A percentile compares a stretch with the other conserved stretches of the same genome.
These are phyloP conservation scores for Solanum appendiculatum DNA, from an alignment of 257 asterid species.

Conservation along the genomic window DNA sequence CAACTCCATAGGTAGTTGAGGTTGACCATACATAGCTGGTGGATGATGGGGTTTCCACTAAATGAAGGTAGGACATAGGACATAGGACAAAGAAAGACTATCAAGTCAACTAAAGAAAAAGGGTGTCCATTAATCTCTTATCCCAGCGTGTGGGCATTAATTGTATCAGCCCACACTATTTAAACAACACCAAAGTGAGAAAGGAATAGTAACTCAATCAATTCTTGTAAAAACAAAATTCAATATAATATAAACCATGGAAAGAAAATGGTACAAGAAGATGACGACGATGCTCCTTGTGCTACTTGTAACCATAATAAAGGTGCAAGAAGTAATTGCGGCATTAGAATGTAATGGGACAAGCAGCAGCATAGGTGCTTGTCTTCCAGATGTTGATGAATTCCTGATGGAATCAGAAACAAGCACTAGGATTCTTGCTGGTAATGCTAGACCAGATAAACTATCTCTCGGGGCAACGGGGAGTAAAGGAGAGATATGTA, in stretches of 20 bases:
- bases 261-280: background rate
- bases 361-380: background rate
- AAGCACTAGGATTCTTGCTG: background rate
- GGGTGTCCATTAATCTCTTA: background rate
- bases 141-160: background rate
- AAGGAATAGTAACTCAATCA: background rate
- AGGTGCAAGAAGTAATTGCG: background rate
- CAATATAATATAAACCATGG: background rate
- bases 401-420: conserved; percentile 15
- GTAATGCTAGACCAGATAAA: background rate
- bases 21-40: background rate
- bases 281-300: background rate
- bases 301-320: background rate
- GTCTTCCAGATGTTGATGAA: background rate
- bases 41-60: background rate
- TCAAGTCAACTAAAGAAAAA: background rate
- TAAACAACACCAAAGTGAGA: background rate
- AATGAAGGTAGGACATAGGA: background rate
- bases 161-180: background rate
- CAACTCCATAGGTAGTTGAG: background rate
- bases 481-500: accelerated
- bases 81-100: background rate
- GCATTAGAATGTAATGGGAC: conserved; percentile 5
- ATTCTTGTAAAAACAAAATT: background rate
- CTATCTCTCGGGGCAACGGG: accelerated